A percentile compares a stretch with the other conserved stretches of the same genome.
Conservation (phyloP, 1,284 basidiomycete species). For the Boletellus deceptivus region DNA sequence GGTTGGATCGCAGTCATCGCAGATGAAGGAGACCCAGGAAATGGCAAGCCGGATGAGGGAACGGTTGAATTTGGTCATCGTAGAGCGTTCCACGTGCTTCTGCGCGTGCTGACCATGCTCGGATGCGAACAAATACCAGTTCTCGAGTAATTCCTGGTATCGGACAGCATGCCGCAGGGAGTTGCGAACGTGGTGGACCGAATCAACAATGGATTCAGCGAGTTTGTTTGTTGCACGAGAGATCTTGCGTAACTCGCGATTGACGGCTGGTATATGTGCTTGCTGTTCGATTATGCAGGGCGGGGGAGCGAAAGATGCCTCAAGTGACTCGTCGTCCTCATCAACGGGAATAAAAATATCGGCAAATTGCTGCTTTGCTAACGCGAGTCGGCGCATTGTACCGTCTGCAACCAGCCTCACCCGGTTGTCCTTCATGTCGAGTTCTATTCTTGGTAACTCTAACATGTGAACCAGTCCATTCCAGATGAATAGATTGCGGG, state of each 20-base stretch:
- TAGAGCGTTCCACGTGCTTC: conserved; percentile 78
- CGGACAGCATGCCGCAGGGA: conserved; percentile 62
- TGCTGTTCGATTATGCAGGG: conserved; percentile 80
- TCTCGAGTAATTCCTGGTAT: conserved; percentile 88
- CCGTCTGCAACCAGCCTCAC: conserved; percentile 89
- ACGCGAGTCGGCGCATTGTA: conserved; percentile 68
- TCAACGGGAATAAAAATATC: conserved; percentile 62
- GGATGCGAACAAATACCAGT: conserved; percentile 97
- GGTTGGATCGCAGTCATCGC: conserved; percentile 95
- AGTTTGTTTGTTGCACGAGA: conserved; percentile 85
- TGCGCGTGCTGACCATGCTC: conserved; percentile 89
- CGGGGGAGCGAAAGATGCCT: conserved; percentile 44
- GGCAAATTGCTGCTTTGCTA: conserved; percentile 79
- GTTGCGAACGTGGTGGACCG: conserved; percentile 79
- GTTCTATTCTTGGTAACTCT: conserved; percentile 67
- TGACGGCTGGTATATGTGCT: conserved; percentile 89
- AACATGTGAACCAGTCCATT: conserved; percentile 84
- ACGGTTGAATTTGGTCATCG: conserved; percentile 76
- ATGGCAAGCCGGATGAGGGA: conserved; percentile 87
- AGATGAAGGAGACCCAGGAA: conserved; percentile 98
- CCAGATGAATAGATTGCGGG: conserved; percentile 90
- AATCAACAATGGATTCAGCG: conserved; percentile 91
- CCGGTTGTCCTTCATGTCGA: conserved; percentile 81
- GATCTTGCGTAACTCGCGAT: conserved; percentile 90
- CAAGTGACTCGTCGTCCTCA: conserved; percentile 57